Evolutionary conservation across 2,329 filamentous ascomycete species (phyloP), one percentile per base, ranked within the genome.

Genomic region (Pyricularia pennisetigena): DNA sequence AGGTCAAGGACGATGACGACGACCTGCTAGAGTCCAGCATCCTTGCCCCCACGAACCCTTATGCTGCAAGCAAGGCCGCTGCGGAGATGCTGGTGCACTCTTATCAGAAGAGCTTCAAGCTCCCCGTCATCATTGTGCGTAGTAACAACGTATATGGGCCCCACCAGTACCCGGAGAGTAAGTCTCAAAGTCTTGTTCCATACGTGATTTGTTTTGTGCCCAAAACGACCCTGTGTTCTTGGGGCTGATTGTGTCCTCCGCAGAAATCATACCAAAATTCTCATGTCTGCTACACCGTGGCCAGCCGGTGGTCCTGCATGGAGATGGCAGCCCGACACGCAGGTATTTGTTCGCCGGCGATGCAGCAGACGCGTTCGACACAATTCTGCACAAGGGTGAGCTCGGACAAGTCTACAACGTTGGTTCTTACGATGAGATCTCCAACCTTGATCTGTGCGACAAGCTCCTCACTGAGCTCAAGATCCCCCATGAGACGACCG

Each of bases 81-180:
- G 91, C 91, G 6, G 91, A 94, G 79, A 93, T 93, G 90, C 83
- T 92, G 74, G 90, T 94, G n/a, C 88, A 90, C 76, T 92, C 91
- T n/a, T 95, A 94, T 76, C 85, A 89, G 75, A 93, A 91, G 80
- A 92, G 89, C 77, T 94, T 93, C 82, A 90, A 90, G 76, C 82
- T 95, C 14, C 91, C 91, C 1, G 86, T 88, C 67, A 92, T 94
- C 71, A 91, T 94, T 72, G 89, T 94, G 30, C 85, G 91, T 66
- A 90, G 90, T 76, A 94, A 94, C 80, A 94, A 95, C 74, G 90
- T 94, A 32, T 95, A 94, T 74, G 92, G 92, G 0, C 92, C 92
- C 26, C 90, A 94, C 75, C 91, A 94, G 76, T 93, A 90, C 76
- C 91, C 91, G 0, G 91, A 94, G 79, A 93, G 91, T 93, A 79